phyloP scores from a whole-genome alignment of 805 yeast species.

The Debaryomyces prosopidis region DNA sequence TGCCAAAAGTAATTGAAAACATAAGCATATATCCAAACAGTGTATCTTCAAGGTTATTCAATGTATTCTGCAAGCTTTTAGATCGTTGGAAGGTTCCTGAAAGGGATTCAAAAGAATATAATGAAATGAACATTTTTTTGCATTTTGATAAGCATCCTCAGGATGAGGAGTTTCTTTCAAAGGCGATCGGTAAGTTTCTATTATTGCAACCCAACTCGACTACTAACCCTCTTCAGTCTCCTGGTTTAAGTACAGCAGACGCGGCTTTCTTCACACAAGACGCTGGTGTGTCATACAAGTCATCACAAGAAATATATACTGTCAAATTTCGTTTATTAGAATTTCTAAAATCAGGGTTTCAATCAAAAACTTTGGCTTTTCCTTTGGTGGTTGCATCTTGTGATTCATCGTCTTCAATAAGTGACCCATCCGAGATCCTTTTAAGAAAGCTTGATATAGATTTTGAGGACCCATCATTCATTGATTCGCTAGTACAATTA shows the following conservation, averaged over 20 bases:
- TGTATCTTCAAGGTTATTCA: constrained; percentile 60
- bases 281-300: constrained; percentile 63
- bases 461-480: constrained; percentile 47
- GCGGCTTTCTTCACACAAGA: constrained; percentile 63
- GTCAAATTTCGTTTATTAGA: constrained; percentile 29
- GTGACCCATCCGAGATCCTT: constrained; percentile 53
- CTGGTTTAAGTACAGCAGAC: constrained; percentile 64
- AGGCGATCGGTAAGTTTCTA: constrained; percentile 56
- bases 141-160: constrained; percentile 30
- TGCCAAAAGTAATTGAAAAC: constrained; percentile 49
- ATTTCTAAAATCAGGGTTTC: constrained; percentile 44
- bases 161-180: constrained; percentile 48
- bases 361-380: constrained; percentile 37
- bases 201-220: constrained; percentile 47
- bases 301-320: constrained; percentile 41
- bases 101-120: constrained; percentile 45
- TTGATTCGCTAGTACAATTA: constrained; percentile 46
- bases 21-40: constrained; percentile 38
- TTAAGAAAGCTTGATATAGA: constrained; percentile 54
- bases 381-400: constrained; percentile 64
- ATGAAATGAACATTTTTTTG: constrained; percentile 30
- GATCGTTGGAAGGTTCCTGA: constrained; percentile 48
- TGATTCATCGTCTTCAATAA: constrained; percentile 56
- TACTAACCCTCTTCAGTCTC: constrained; percentile 39
- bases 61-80: constrained; percentile 57